Evolutionary conservation across 2,329 filamentous ascomycete genomes (phyloP).

Genomic region (Fusarium sublunatum): DNA sequence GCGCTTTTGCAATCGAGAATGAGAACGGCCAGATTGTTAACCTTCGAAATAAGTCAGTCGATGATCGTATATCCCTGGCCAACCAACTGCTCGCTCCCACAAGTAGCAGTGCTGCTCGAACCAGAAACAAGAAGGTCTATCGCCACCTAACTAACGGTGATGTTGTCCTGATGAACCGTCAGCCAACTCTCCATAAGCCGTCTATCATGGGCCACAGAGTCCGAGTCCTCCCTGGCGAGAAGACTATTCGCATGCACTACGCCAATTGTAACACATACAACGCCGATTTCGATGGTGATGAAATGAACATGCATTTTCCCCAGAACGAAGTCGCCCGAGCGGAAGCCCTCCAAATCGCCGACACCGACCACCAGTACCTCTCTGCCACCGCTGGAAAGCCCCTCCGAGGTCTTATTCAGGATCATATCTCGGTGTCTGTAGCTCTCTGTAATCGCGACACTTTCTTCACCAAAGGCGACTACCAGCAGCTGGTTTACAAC

Average conservation of each 20-base stretch:
- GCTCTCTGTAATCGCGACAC: slow-evolving; percentile 91
- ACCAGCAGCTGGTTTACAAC: slow-evolving; percentile 93
- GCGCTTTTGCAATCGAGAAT: slow-evolving; percentile 93
- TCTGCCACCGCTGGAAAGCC: slow-evolving; percentile 94
- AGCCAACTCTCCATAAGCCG: slow-evolving; percentile 96
- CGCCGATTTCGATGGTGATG: slow-evolving; percentile 98
- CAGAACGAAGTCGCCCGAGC: slow-evolving; percentile 95
- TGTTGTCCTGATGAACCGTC: slow-evolving; percentile 98
- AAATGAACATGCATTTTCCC: slow-evolving; percentile 99
- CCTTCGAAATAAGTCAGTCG: slow-evolving; percentile 84
- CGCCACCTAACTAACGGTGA: slow-evolving; percentile 96
- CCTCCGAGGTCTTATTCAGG: slow-evolving; percentile 94
- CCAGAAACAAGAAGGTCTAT: slow-evolving; percentile 94
- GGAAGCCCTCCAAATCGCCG: slow-evolving; percentile 91
- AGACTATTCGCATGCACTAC: slow-evolving; percentile 99
- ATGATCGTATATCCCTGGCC: slow-evolving; percentile 88
- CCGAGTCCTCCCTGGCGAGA: slow-evolving; percentile 90
- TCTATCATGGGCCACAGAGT: slow-evolving; percentile 99
- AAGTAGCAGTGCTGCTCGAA: slow-evolving; percentile 76
- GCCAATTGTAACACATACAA: slow-evolving; percentile 99
- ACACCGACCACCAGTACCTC: slow-evolving; percentile 97
- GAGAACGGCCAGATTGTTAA: slow-evolving; percentile 93
- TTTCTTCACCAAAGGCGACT: slow-evolving; percentile 88
- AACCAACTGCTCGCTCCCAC: slow-evolving; percentile 93
- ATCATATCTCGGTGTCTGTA: slow-evolving; percentile 95